Evolutionary conservation across 345 rosid genomes (phyloP).

Genomic region (Acer campestre): DNA sequence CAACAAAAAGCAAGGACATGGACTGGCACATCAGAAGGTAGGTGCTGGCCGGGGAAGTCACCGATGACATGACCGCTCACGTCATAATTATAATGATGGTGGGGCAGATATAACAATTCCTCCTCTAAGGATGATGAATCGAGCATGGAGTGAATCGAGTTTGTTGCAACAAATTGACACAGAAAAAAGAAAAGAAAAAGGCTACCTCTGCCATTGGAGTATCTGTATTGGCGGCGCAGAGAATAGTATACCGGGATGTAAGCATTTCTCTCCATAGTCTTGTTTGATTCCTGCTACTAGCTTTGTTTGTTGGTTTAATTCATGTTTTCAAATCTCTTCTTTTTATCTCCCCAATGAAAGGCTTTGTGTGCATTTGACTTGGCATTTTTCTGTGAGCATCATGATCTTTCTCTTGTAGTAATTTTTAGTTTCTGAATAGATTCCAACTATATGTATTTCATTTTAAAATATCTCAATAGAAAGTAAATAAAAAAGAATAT

Average conservation of each 20-base stretch:
- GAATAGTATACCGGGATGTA: constrained; percentile 36
- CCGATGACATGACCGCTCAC: too few species aligned
- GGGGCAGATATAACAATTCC: too few species aligned
- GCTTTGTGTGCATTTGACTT: background rate
- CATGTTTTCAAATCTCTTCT: background rate
- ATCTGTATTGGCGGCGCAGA: too few species aligned
- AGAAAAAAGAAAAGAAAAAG: too few species aligned
- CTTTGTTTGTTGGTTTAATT: constrained; percentile 10
- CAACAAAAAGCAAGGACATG: too few species aligned
- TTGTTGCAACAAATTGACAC: too few species aligned
- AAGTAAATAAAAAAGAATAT: background rate
- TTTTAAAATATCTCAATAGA: background rate
- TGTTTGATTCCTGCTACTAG: background rate
- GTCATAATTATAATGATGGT: too few species aligned
- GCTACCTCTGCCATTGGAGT: too few species aligned
- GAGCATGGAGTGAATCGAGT: too few species aligned
- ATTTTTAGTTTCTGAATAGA: background rate
- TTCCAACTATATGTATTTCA: background rate
- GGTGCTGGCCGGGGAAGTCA: too few species aligned
- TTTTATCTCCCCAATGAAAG: background rate
- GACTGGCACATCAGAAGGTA: too few species aligned
- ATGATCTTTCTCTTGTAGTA: background rate
- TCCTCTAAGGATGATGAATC: too few species aligned
- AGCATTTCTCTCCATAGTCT: constrained; percentile 11
- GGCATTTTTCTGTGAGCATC: background rate